Base-by-base conservation (phyloP, 2,329 filamentous ascomycete genomes). In the Beauveria sp. region DNA sequence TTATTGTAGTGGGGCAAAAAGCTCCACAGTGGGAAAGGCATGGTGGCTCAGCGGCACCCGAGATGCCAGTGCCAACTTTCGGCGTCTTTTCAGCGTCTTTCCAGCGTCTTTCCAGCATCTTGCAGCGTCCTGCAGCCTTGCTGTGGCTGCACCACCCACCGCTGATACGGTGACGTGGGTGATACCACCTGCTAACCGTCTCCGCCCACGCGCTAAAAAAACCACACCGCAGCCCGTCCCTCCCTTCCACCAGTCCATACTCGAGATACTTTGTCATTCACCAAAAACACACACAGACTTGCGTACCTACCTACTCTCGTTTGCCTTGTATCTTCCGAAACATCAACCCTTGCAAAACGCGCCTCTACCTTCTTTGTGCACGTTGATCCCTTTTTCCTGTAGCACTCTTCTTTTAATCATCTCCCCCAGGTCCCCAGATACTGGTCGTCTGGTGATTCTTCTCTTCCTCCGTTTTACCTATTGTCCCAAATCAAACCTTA, bases 1-100 rank as follows among this genome's bases (percentile, higher is more conserved):
- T 28, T n/a, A 20, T 43, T 43, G 38, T 28, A 18, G 47, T 59
- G 57, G 43, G 43, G 30, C 34, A n/a, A 52, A 53, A 2, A 53
- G 63, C 62, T 61, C 66, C 67, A 68, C 60, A 64, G n/a, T 49
- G 60, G 40, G 26, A 49, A 58, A 67, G 63, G 67, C 67, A 64
- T 65, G 65, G 69, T 70, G 69, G 69, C 69, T 70, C 68, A 70
- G 69, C 69, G 66, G 52, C 52, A 54, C 16, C 51, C 51, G 22
- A 34, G 30, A 34, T 34, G 12, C 30, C 34, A 38, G 34, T 38
- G 12, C 34, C 34, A 38, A 14, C 12, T 38, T 38, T 38, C 5
- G 34, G 34, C 34, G 34, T 16, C 34, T 38, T 38, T 16, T 38
- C 34, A 38, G 34, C 34, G 34, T 38, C 12, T 34, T 34, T 34